Evolutionary conservation across 176 grass and related monocot species (phyloP).

Genomic region (Hyparrhenia diplandra): DNA sequence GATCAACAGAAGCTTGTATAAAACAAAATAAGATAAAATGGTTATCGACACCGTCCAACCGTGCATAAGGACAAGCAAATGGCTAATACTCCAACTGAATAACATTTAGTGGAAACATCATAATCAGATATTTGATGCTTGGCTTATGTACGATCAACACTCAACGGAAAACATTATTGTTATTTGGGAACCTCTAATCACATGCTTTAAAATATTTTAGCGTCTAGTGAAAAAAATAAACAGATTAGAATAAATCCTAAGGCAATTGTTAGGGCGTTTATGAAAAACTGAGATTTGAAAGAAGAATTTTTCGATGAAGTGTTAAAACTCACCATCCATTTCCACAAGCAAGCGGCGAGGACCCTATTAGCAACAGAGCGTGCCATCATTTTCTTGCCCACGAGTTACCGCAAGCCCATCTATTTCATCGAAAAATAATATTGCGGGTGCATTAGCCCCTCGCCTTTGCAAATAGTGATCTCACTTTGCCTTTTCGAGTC

Average conservation of each 20-base stretch:
- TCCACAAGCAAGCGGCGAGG: slow-evolving; percentile 77
- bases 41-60: not conserved
- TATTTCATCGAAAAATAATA: slow-evolving; percentile 98
- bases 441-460: slow-evolving; percentile 78
- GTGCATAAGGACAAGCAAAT: not conserved
- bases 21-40: not conserved
- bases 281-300: not conserved
- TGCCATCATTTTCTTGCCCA: slow-evolving; percentile 58
- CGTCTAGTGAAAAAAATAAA: not conserved
- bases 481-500: slow-evolving; percentile 98
- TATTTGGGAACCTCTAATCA: not conserved
- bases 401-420: slow-evolving; percentile 87
- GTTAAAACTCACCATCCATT: slow-evolving; percentile 80
- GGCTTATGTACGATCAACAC: not conserved
- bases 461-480: slow-evolving; percentile 73
- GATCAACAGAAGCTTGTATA: not conserved
- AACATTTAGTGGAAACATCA: not conserved
- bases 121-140: not conserved
- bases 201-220: not conserved
- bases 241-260: not conserved
- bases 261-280: not conserved
- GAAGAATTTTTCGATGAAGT: not conserved
- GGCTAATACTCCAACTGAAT: not conserved
- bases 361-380: slow-evolving; percentile 81
- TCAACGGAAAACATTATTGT: not conserved